phyloP scores from a whole-genome alignment of 768 basidiomycete genomes.

The Lactifluus volemus region DNA sequence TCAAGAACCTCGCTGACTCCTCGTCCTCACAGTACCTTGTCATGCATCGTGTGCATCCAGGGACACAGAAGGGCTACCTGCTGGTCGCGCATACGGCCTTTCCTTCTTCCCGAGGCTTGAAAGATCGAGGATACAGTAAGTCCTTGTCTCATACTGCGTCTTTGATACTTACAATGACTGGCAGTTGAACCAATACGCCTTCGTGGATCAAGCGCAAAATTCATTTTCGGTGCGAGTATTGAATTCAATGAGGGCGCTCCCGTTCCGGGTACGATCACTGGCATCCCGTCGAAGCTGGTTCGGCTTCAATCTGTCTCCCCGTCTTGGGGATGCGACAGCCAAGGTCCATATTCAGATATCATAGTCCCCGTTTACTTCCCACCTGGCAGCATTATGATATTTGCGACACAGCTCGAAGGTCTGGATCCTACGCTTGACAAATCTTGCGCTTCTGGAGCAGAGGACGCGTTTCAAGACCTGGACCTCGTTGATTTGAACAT shows the following conservation, averaged over 20 bases:
- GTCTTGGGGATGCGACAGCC: slow-evolving; percentile 52
- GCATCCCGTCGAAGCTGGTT: slow-evolving; percentile 61
- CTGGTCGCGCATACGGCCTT: slow-evolving; percentile 91
- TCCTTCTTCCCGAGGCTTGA: slow-evolving; percentile 51
- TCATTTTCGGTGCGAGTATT: slow-evolving; percentile 71
- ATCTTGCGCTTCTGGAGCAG: slow-evolving; percentile 63
- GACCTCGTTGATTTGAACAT: slow-evolving; percentile 86
- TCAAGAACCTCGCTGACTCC: not conserved
- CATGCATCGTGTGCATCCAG: slow-evolving; percentile 85
- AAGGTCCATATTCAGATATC: slow-evolving; percentile 70
- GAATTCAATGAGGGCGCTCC: slow-evolving; percentile 51
- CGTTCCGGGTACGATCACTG: slow-evolving; percentile 49
- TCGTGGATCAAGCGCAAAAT: slow-evolving; percentile 67
- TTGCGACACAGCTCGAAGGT: slow-evolving; percentile 75
- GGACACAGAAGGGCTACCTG: slow-evolving; percentile 85
- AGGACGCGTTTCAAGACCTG: slow-evolving; percentile 63
- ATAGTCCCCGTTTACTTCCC: slow-evolving; percentile 83
- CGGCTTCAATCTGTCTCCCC: slow-evolving; percentile 52
- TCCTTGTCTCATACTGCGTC: slow-evolving; percentile 7
- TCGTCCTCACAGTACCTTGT: slow-evolving; percentile 67
- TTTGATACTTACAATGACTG: not conserved
- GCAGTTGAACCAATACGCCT: slow-evolving; percentile 81
- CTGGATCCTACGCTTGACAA: slow-evolving; percentile 61
- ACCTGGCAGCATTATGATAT: slow-evolving; percentile 92
- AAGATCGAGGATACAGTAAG: slow-evolving; percentile 75